A percentile compares a stretch with the other conserved stretches of the same genome.
phyloP scores from a whole-genome alignment of 2,329 filamentous ascomycete species.

The Graphium sp. region DNA sequence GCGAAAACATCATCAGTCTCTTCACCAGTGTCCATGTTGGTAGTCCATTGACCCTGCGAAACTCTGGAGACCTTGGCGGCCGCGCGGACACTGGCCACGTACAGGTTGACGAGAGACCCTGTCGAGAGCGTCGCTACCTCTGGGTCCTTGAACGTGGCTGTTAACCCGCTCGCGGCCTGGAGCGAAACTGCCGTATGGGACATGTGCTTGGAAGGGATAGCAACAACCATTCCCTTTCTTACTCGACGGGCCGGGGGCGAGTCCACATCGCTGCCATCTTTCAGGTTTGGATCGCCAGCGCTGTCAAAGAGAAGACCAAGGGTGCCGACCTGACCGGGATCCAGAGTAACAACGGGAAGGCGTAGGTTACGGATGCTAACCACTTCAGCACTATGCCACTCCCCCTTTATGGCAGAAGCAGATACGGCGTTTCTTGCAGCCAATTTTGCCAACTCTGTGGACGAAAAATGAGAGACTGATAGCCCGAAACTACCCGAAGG shows the following conservation, averaged over 20 bases:
- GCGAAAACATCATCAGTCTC: slow-evolving; percentile 39
- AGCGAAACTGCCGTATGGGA: slow-evolving; percentile 36
- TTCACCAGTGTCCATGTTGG: slow-evolving; percentile 26
- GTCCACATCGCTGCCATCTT: slow-evolving; percentile 8
- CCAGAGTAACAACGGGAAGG: slow-evolving; percentile 60
- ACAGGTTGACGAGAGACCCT: slow-evolving; percentile 62
- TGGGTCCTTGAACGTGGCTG: slow-evolving; percentile 50
- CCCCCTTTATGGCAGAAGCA: slow-evolving; percentile 35
- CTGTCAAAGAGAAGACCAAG: slow-evolving; percentile 56
- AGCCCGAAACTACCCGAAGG: slow-evolving; percentile 25
- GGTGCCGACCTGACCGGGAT: slow-evolving; percentile 75
- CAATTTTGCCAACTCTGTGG: slow-evolving; percentile 32
- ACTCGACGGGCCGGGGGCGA: slow-evolving; percentile 21
- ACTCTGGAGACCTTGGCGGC: slow-evolving; percentile 57
- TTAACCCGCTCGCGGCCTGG: slow-evolving; percentile 50
- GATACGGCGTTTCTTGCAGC: slow-evolving; percentile 34
- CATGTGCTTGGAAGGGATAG: slow-evolving; percentile 43
- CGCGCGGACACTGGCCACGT: slow-evolving; percentile 73
- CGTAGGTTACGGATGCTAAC: slow-evolving; percentile 80
- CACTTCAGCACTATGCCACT: slow-evolving; percentile 69
- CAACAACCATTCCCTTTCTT: slow-evolving; percentile 73
- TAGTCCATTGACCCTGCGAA: slow-evolving; percentile 11
- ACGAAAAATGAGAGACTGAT: slow-evolving; percentile 34
- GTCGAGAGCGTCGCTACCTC: slow-evolving; percentile 46
- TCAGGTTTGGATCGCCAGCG: slow-evolving; percentile 14